Evolutionary conservation across 106 monocot species (phyloP), one percentile per base, ranked within the genome.

Genomic region (Allium fistulosum): DNA sequence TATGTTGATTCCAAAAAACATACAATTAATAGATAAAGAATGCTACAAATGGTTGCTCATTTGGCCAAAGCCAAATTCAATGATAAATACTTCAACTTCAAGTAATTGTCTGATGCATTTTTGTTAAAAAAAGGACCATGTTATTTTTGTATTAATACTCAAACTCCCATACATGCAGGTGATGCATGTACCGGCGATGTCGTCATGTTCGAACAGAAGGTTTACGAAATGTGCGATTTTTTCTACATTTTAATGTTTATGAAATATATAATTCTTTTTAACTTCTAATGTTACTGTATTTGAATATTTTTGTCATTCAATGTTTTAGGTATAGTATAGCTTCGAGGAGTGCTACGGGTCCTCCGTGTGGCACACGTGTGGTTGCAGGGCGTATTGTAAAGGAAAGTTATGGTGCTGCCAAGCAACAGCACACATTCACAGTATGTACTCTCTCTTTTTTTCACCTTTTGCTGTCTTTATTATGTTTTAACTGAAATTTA

Each of bases 391-490:
- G 95, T 13, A 83, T 91, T 56, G 85, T 95, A 51, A 85, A 88
- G 64, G 91, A 95, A 74, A 95, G 95, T 67, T 95, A 95, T 76
- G 95, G 95, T 52, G 70, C 76, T 53, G 83, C 78, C 17, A 95
- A 95, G 74, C 95, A 95, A 58, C 95, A 95, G 45, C 95, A 95
- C 61, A 95, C 91, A 22, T 95, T 95, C 70, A 95, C 95, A 17
- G 95, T 95, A 77, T 37, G 37, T 78, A 73, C 12, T 60, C 26
- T 12, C n/a, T n/a, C n/a, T 8, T 56, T 11, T 45, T 52, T 7
- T 59, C 53, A 56, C 9, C 68, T 68, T 13, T n/a, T 68, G 5
- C 37, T 37, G 37, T 37, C 37, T 37, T 37, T 37, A 5, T 5
- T 37, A 37, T 37, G 37, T 5, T 37, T 1, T 37, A 37, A 37